A percentile compares a stretch with the other conserved stretches of the same genome.
Evolutionary conservation across 164 flowering plant genomes (phyloP).

Genomic region (Magnolia sinica): DNA sequence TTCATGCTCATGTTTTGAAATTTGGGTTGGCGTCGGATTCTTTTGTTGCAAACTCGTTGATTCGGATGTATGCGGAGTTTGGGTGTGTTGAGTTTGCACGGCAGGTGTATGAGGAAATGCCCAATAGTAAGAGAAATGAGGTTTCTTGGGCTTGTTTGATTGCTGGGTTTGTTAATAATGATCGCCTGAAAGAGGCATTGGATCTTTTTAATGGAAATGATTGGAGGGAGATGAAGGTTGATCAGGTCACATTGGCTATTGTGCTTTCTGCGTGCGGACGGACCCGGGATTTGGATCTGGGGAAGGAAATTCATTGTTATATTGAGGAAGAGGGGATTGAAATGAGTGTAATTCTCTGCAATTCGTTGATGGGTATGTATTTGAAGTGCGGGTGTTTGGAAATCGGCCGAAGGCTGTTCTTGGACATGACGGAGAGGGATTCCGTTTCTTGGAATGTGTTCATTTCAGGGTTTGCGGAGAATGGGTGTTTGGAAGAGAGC

Average conservation of each 20-base stretch:
- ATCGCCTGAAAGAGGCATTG: constrained; percentile 5
- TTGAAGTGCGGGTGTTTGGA: constrained; percentile 51
- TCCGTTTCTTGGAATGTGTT: constrained; percentile 25
- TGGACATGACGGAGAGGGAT: constrained; percentile 17
- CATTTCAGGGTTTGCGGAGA: constrained; percentile 14
- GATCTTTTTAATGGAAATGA: not conserved
- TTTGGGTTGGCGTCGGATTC: not conserved
- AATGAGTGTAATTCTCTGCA: constrained; percentile 4
- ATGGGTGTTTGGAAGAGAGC: constrained; percentile 13
- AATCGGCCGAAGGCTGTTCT: constrained; percentile 14
- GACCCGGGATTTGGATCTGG: constrained; percentile 1
- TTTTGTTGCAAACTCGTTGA: constrained; percentile 4
- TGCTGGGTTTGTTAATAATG: constrained; percentile 1
- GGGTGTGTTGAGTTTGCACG: not conserved
- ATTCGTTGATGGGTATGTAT: constrained; percentile 32
- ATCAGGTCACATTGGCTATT: not conserved
- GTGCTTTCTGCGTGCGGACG: constrained; percentile 3
- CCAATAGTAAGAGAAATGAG: not conserved
- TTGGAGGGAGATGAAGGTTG: not conserved
- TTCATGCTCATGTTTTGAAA: constrained; percentile 10
- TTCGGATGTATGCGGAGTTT: constrained; percentile 5
- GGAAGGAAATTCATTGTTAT: not conserved
- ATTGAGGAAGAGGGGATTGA: constrained; percentile 3
- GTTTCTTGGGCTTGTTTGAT: constrained; percentile 12
- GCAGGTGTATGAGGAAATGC: constrained; percentile 1